Base-by-base conservation (phyloP, 768 basidiomycete genomes). In the Leccinum aurantiacum region DNA sequence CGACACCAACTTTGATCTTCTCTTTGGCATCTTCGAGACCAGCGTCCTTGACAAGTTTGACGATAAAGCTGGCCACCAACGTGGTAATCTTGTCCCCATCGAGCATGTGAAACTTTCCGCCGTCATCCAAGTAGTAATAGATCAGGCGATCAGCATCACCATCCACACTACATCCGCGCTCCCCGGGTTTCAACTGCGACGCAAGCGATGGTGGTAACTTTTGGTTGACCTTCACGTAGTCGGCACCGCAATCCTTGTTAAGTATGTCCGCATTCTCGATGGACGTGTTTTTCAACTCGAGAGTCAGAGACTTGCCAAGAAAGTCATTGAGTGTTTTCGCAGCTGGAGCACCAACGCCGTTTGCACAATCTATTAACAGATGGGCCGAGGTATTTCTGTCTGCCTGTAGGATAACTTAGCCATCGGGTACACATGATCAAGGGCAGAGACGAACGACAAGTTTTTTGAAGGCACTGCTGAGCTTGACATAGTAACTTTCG, bases 61-160 rank as follows among this genome's bases (percentile, higher is more conserved):
- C 87, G 62, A 99, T 88, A 78, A 94, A 98, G 27, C 91, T 88
- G 10, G 97, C 93, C 24, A 93, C 93, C 37, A 99, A 81, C 1
- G 90, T 88, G 4, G 97, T 92, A 59, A 98, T 98, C 82, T 98
- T 99, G 78, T 99, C 97, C 11, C 97, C 97, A 65, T 99, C 97
- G 46, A 99, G 83, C 84, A 99, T 86, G 67, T 86, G 89, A 79
- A 98, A 99, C 55, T 82, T 79, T 35, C 84, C 80, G 31, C 81
- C 79, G 60, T 88, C 85, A 71, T 94, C 91, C 60, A 93, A 75
- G 73, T 97, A 98, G 77, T 87, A 98, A 72, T 94, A 99, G 70
- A 99, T 95, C 65, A 99, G 78, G 41, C 97, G 87, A 77, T 99
- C 97, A 4, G 97, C 97, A 73, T 99, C 97, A 38, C 97, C 97